A percentile compares a stretch with the other conserved stretches of the same genome.
Conservation (phyloP, 2,329 filamentous ascomycete genomes). For the Penicillium paneum region DNA sequence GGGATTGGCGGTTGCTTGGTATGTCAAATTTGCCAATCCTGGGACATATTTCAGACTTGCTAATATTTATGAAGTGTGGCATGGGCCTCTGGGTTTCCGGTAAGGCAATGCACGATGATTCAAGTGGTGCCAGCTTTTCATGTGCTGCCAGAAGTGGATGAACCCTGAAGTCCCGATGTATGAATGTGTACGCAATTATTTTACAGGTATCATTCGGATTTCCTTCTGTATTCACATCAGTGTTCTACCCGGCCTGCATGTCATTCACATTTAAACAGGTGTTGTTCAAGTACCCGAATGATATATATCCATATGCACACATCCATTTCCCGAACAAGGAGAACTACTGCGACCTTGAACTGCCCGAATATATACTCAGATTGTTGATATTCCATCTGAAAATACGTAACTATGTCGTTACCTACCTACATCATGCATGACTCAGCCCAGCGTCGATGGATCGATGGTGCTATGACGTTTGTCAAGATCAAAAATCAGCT, state of each 20-base stretch:
- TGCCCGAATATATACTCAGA: background rate
- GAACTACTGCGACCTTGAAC: background rate
- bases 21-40: background rate
- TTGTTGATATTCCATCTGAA: no score
- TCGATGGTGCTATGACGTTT: slow-evolving; percentile 1
- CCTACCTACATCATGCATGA: background rate
- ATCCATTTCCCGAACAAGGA: background rate
- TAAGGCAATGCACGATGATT: slow-evolving; percentile 15
- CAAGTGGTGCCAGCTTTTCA: slow-evolving; percentile 12
- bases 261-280: background rate
- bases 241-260: background rate
- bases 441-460: background rate
- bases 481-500: background rate
- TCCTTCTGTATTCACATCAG: no score
- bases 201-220: background rate
- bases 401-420: background rate
- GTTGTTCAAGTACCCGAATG: rapidly evolving
- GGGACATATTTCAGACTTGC: background rate
- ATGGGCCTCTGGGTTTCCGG: slow-evolving; percentile 21
- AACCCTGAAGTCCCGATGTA: background rate
- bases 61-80: slow-evolving; percentile 2
- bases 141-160: slow-evolving; percentile 3
- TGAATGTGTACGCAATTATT: background rate
- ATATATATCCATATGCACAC: no score
- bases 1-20: slow-evolving; percentile 13